phyloP scores from a whole-genome alignment of 441 rosid genomes.

The Brassica balearica region DNA sequence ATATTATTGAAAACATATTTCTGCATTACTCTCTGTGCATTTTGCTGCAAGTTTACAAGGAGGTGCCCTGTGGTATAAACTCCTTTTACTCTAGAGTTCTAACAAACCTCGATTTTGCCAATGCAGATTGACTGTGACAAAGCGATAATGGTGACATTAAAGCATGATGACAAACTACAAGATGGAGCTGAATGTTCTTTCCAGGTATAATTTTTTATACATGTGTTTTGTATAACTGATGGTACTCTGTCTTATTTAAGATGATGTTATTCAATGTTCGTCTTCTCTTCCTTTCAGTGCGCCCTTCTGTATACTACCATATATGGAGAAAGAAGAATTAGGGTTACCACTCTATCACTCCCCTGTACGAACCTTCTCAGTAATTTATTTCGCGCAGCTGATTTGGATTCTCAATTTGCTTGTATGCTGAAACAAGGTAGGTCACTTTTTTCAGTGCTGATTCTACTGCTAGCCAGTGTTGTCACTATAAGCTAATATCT shows the following conservation, averaged over 20 bases:
- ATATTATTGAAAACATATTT: slow-evolving; percentile 12
- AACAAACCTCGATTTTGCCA: slow-evolving; percentile 25
- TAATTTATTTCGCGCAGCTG: slow-evolving; percentile 91
- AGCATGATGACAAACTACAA: slow-evolving; percentile 97
- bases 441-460: slow-evolving; percentile 13
- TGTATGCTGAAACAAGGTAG: slow-evolving; percentile 98
- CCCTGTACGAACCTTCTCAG: slow-evolving; percentile 89
- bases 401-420: slow-evolving; percentile 91
- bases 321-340: slow-evolving; percentile 95
- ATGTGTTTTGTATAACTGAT: slow-evolving; percentile 30
- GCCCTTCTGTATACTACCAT: slow-evolving; percentile 70
- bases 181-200: slow-evolving; percentile 86
- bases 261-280: slow-evolving; percentile 27
- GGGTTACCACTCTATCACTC: slow-evolving; percentile 84
- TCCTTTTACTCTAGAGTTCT: slow-evolving; percentile 3
- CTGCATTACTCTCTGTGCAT: too few relatives aligned
- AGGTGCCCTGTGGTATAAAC: slow-evolving; percentile 19
- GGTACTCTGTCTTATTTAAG: slow-evolving; percentile 28
- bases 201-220: slow-evolving; percentile 63
- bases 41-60: not conserved
- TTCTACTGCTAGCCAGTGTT: slow-evolving; percentile 30
- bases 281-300: slow-evolving; percentile 59
- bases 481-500: slow-evolving; percentile 39
- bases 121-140: slow-evolving; percentile 99
- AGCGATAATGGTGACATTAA: slow-evolving; percentile 91